Evolutionary conservation across 768 basidiomycete species (phyloP), one percentile per base, ranked within the genome.

Genomic region (Lactarius sanguifluus): DNA sequence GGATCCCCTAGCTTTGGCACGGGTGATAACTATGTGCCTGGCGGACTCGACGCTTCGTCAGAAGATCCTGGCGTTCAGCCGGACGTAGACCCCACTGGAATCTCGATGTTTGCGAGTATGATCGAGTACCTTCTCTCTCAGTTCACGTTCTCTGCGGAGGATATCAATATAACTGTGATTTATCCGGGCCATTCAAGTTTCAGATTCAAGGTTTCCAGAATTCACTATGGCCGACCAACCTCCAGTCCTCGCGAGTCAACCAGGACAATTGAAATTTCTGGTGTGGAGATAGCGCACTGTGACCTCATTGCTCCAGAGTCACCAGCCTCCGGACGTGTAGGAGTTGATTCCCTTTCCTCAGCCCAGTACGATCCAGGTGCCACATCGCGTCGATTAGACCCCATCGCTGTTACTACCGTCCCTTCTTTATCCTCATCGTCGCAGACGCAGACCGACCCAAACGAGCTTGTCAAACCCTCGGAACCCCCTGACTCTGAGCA

Each of bases 81-180:
- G 25, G 87, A 89, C 58, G 72, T 76, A 32, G 88, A 92, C 68
- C 87, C 89, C 50, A 82, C 83, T 34, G 93, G 91, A 20, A 86
- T 94, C 30, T 91, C 91, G 18, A 78, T 95, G 58, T 89, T 95
- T 74, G 87, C 94, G 34, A 83, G 84, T 57, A 82, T 95, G 63
- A 86, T 94, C 57, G 92, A 94, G 72, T 82, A 86, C 34, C 79
- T 95, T 15, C 83, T 95, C 34, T 83, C 90, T 18, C 84, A 88
- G 67, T 91, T 95, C 73, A 86, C 90, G 67, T 90, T 92, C 72
- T 86, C 89, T 70, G 89, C 86, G 16, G 73, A 81, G 32, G 86
- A 92, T 72, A 85, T 86, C 43, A 85, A 79, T 72, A 78, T 94
- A 64, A 88, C 88, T 1, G 68, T 94, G 41, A 77, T 91, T n/a